Base-by-base conservation (phyloP, 148 eudicot species). In the Nepenthes gracilis region DNA sequence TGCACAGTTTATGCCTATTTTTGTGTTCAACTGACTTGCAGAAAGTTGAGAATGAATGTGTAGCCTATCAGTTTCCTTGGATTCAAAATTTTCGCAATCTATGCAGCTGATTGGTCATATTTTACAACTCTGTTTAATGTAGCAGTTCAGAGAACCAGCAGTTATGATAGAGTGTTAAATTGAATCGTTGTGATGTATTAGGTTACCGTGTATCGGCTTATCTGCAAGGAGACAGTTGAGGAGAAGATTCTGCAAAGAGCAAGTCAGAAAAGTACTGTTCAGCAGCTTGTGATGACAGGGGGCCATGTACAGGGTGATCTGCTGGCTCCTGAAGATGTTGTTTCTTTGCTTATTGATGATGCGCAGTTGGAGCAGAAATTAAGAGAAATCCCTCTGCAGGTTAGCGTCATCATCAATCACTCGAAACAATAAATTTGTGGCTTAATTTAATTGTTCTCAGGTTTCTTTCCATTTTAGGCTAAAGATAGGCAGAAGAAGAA, bases 281-380 rank as follows among this genome's bases (percentile, higher is more conserved):
- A 93, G 72, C 98, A 93, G 73, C 94, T 93, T 67, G 98, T 93
- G 48, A 93, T 93, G 98, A 93, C 98, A 33, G 98, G 98, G 33
- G 98, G 98, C 35, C 98, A 93, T 77, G 96, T 93, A 62, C 98
- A 93, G 80, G 98, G 98, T 57, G 98, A 93, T 67, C 71, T 86
- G 58, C 74, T 88, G 78, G 96, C 90, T 40, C 96, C 98, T 32
- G 98, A 88, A 70, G 98, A 93, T 72, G 98, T 93, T 54, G 86
- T 93, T 52, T 93, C 98, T 45, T 79, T 93, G 73, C 83, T 93
- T 64, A 78, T 93, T 67, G 98, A 93, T 72, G 98, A 93, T 72
- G 76, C 91, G 40, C 98, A 88, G 55, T 64, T 93, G 69, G 96
- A 86, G 79, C 90, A 86, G 75, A 93, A 93, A 72, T 75, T 93